A percentile compares a stretch with the other conserved stretches of the same genome.
Evolutionary conservation across 495 filamentous ascomycete species (phyloP).

Genomic region (Neurospora sp.): DNA sequence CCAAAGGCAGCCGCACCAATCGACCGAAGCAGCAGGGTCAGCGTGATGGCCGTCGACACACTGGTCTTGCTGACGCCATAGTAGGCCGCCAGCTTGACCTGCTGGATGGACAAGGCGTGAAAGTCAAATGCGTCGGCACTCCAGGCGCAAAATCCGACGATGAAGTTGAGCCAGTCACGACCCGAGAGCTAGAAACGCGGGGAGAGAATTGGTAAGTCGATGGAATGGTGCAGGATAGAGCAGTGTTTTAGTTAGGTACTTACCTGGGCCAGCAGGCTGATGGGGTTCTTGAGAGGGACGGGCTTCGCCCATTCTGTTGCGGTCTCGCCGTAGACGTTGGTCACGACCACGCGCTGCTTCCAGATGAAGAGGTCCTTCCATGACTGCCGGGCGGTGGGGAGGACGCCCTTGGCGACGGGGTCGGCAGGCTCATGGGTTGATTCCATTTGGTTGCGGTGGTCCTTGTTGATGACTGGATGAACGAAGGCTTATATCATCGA

Average conservation of each 20-base stretch:
- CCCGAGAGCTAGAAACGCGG: constrained; percentile 36
- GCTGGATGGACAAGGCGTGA: constrained; percentile 63
- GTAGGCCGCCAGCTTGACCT: constrained; percentile 56
- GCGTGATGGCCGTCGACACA: constrained; percentile 61
- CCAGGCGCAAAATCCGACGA: constrained; percentile 55
- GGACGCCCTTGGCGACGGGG: constrained; percentile 46
- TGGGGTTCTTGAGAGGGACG: constrained; percentile 48
- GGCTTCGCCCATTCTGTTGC: constrained; percentile 51
- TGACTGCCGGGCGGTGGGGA: constrained; percentile 48
- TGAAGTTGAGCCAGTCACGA: constrained; percentile 52
- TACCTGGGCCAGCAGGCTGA: constrained; percentile 37
- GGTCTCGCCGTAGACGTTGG: constrained; percentile 45
- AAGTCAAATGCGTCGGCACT: constrained; percentile 69
- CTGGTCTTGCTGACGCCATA: constrained; percentile 55
- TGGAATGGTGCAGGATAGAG: too few relatives aligned
- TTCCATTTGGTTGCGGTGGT: constrained; percentile 8
- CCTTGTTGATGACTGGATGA: neutral
- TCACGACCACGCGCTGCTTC: constrained; percentile 55
- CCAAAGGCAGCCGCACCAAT: constrained; percentile 64
- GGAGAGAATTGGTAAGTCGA: too few relatives aligned
- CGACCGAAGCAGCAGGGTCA: constrained; percentile 60
- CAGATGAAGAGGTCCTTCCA: constrained; percentile 55
- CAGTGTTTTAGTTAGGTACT: too few relatives aligned
- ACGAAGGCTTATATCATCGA: neutral
- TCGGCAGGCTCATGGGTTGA: constrained; percentile 41